Evolutionary conservation across 2,329 filamentous ascomycete species (phyloP), one percentile per base, ranked within the genome.

Genomic region (Dactylellina parvicollis): DNA sequence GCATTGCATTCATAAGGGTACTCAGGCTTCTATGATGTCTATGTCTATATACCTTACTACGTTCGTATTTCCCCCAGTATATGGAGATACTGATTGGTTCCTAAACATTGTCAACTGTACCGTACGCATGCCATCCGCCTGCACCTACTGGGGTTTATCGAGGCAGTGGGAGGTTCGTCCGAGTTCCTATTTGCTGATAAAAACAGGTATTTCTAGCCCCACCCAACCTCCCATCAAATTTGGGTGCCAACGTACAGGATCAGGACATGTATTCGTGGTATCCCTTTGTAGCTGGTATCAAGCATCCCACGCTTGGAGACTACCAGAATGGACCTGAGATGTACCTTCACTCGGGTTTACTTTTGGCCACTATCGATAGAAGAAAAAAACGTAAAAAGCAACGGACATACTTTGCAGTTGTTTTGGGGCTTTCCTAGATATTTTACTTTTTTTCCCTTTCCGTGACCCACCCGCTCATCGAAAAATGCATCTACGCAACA

Each of bases 111-210:
- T 46, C 24, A 59, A 24, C 2, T 40, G 42, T 61, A 67, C 38
- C 62, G 59, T 67, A 44, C 62, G 62, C 54, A 59, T 59, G 62
- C 36, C 36, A 34, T n/a, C 44, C 22, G 18, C 40, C 50, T 69
- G 64, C 64, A 69, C 24, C 22, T 50, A 34, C 64, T 38, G 49
- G 64, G 64, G 54, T 69, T n/a, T 44, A 20, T 55, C 42, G 32
- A 26, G 36, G 47, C 47, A 46, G 44, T 55, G 55, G n/a, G 46
- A 55, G 24, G 30, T 59, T 67, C 42, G 22, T 56, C 47, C 38
- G 55, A 54, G 55, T 60, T 69, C 64, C 64, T 55, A 69, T 69
- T 69, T 49, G 64, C 64, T 69, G 64, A 61, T 69, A 69, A 61
- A 60, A 60, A 61, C 62, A 67, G 55, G 52, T 50, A 52, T 52